These are phyloP conservation scores for Yamadazyma atlantica DNA, from an alignment of 1,139 yeast genomes.

Conservation along the genomic window DNA sequence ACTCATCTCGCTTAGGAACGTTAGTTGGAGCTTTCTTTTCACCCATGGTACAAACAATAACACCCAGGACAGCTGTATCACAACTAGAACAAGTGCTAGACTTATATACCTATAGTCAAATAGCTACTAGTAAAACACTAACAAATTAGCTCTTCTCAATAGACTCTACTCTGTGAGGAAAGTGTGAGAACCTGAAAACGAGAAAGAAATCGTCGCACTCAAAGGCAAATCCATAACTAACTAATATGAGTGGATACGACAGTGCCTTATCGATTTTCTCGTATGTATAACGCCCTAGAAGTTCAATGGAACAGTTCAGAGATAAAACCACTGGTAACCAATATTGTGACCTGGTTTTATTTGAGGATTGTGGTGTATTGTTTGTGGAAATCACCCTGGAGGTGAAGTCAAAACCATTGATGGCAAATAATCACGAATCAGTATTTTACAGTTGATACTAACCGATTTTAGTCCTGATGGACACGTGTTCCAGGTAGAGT, in stretches of 20 bases:
- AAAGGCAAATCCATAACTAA: constrained; percentile 13
- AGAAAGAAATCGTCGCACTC: constrained; percentile 4
- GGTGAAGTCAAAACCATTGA: not conserved
- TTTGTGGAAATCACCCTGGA: no score
- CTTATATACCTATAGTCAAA: no score
- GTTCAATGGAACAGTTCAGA: not conserved
- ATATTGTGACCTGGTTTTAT: no score
- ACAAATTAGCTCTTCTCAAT: not conserved
- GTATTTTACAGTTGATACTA: constrained; percentile 6
- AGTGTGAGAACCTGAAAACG: constrained; percentile 2
- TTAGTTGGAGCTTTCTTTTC: constrained; percentile 29
- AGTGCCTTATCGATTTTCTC: constrained; percentile 97
- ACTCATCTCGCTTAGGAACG: constrained; percentile 58
- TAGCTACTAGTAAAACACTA: not conserved
- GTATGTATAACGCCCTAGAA: constrained; percentile 47
- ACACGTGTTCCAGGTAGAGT: constrained; percentile 97
- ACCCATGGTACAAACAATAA: not conserved
- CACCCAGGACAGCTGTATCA: not conserved
- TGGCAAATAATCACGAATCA: not conserved
- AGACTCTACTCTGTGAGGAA: not conserved
- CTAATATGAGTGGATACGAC: constrained; percentile 91
- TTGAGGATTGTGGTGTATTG: no score
- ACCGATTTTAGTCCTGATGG: constrained; percentile 79
- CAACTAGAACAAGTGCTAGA: not conserved
- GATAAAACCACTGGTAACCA: no score